Conservation (phyloP, 2,329 filamentous ascomycete genomes). For the Hymenoscyphus scutula region DNA sequence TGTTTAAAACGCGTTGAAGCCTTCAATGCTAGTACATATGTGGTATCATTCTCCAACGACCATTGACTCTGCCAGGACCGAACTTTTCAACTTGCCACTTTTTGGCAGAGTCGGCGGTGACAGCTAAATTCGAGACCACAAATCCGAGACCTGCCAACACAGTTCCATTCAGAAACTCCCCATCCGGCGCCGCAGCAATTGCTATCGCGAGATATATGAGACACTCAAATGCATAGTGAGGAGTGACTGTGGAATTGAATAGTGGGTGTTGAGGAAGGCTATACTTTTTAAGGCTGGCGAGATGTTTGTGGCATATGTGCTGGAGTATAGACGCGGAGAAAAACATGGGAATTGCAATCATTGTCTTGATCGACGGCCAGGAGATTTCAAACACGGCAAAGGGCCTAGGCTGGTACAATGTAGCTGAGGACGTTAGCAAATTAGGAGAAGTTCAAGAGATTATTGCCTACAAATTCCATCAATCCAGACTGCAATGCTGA, state of each 20-base stretch:
- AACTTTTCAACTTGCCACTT: constrained; percentile 79
- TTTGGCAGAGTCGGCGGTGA: constrained; percentile 76
- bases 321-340: constrained; percentile 70
- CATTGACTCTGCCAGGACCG: constrained; percentile 59
- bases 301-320: constrained; percentile 68
- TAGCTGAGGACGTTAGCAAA: constrained; percentile 29
- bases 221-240: constrained; percentile 91
- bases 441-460: neutral
- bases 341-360: constrained; percentile 61
- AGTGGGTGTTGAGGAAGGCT: constrained; percentile 71
- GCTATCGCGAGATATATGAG: constrained; percentile 78
- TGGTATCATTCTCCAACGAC: constrained; percentile 76
- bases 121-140: constrained; percentile 73
- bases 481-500: constrained; percentile 77
- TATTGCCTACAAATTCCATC: constrained; percentile 66
- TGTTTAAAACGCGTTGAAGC: constrained; percentile 38
- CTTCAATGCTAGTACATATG: constrained; percentile 51
- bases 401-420: constrained; percentile 15
- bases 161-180: constrained; percentile 67
- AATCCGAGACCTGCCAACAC: constrained; percentile 69
- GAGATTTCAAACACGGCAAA: constrained; percentile 26
- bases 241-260: constrained; percentile 73
- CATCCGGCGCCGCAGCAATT: constrained; percentile 68
- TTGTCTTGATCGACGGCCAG: constrained; percentile 45
- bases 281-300: constrained; percentile 75